These are phyloP conservation scores for Salicornia ramosissima DNA, from an alignment of 148 eudicot genomes.

Conservation along the genomic window DNA sequence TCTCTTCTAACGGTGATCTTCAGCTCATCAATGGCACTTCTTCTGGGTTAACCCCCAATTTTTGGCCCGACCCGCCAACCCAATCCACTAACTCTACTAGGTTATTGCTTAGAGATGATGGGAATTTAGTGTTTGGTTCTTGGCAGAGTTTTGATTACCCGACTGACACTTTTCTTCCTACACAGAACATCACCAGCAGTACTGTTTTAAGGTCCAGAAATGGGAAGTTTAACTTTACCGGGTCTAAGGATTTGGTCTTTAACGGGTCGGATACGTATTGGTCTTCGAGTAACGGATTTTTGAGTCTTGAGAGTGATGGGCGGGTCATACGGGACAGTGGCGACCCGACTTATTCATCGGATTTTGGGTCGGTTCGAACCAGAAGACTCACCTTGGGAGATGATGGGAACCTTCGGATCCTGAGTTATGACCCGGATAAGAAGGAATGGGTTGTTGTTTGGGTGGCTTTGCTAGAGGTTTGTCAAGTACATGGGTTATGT, in stretches of 20 bases:
- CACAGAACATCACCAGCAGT: conserved; percentile 26
- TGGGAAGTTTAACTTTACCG: conserved; percentile 34
- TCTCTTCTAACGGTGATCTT: conserved; percentile 46
- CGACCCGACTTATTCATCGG: conserved; percentile 26
- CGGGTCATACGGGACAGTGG: conserved; percentile 6
- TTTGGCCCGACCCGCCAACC: conserved; percentile 25
- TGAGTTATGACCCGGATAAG: conserved; percentile 34
- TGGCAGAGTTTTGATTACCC: conserved; percentile 53
- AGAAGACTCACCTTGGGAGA: conserved; percentile 52
- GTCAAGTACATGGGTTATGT: conserved; percentile 54
- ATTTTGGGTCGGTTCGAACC: conserved; percentile 33
- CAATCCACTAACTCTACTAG: conserved; percentile 15
- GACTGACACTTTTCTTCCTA: conserved; percentile 50
- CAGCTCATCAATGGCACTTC: conserved; percentile 27
- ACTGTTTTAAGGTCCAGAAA: conserved; percentile 30
- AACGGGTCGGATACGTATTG: conserved; percentile 37
- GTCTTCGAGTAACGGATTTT: conserved; percentile 4
- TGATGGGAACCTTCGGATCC: conserved; percentile 60
- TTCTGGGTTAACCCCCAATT: conserved; percentile 27
- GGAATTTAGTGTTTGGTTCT: conserved; percentile 39
- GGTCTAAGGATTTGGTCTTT: conserved; percentile 26
- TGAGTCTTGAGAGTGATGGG: conserved; percentile 34
- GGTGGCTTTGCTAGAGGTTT: conserved; percentile 46
- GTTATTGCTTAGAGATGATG: conserved; percentile 36
- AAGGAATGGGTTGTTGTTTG: conserved; percentile 47